phyloP scores from a whole-genome alignment of 2,329 filamentous ascomycete species.

The Diaporthe capsici region DNA sequence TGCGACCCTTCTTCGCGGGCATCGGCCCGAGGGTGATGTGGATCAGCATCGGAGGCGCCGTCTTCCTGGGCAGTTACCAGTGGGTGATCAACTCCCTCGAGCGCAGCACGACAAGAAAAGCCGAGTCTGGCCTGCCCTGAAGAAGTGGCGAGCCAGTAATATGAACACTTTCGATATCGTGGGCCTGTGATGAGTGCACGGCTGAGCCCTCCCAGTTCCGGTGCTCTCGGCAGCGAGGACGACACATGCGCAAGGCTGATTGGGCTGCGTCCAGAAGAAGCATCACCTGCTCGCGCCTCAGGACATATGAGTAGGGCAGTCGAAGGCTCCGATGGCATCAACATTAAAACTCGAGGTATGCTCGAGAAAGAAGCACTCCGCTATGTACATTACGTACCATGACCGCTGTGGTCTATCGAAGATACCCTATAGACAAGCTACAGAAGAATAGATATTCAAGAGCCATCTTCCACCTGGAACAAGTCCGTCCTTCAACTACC shows the following conservation, averaged over 20 bases:
- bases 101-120: conserved; percentile 46
- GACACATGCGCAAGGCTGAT: not conserved
- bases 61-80: conserved; percentile 95
- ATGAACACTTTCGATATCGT: not conserved
- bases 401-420: conserved; percentile 28
- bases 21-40: conserved; percentile 88
- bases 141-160: not conserved
- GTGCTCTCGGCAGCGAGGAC: not conserved
- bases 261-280: not conserved
- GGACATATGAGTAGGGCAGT: not conserved
- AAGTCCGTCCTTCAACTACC: not conserved
- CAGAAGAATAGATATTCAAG: conserved; percentile 14
- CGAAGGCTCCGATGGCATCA: not conserved
- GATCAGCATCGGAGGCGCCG: conserved; percentile 94
- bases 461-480: not conserved
- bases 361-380: not conserved
- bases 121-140: not conserved
- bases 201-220: not conserved
- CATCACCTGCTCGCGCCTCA: not conserved
- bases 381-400: conserved; percentile 38
- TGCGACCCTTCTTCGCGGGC: conserved; percentile 80
- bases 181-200: not conserved
- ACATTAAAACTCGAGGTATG: conserved; percentile 11
- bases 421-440: conserved; percentile 36
- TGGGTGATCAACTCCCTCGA: conserved; percentile 84